These are phyloP conservation scores for Fusarium nanum DNA, from an alignment of 2,329 filamentous ascomycete genomes.

Conservation along the genomic window DNA sequence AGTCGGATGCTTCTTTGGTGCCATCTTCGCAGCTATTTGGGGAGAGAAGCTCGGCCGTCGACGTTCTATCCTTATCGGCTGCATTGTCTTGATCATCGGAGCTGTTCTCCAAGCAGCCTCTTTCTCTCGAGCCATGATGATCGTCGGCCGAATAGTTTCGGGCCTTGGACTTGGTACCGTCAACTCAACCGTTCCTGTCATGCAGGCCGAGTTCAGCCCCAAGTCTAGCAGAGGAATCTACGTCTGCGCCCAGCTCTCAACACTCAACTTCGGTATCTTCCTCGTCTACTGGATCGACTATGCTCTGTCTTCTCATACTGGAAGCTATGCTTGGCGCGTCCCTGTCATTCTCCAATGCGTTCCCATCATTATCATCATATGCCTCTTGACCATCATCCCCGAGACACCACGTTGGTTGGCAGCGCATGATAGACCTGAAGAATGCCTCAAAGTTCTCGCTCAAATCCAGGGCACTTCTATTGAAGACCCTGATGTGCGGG, in stretches of 20 bases:
- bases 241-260: conserved; percentile 60
- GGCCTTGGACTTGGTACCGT: conserved; percentile 61
- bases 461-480: conserved; percentile 49
- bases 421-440: conserved; percentile 52
- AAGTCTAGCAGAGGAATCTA: conserved; percentile 53
- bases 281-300: conserved; percentile 61
- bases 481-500: conserved; percentile 38
- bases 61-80: conserved; percentile 56
- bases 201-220: conserved; percentile 57
- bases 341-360: conserved; percentile 57
- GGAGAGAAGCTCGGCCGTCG: conserved; percentile 59
- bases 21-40: conserved; percentile 50
- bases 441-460: conserved; percentile 53
- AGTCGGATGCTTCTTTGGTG: conserved; percentile 49
- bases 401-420: conserved; percentile 59
- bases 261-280: conserved; percentile 60
- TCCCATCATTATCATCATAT: conserved; percentile 54
- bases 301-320: conserved; percentile 49
- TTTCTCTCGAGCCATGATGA: conserved; percentile 57
- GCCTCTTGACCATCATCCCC: conserved; percentile 54
- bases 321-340: conserved; percentile 55
- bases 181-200: conserved; percentile 59
- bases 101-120: conserved; percentile 59
- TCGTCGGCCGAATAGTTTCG: conserved; percentile 60
- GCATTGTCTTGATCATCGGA: conserved; percentile 58